Evolutionary conservation across 2,329 filamentous ascomycete genomes (phyloP), one percentile per base, ranked within the genome.

Genomic region (Fusarium tjaetaba): DNA sequence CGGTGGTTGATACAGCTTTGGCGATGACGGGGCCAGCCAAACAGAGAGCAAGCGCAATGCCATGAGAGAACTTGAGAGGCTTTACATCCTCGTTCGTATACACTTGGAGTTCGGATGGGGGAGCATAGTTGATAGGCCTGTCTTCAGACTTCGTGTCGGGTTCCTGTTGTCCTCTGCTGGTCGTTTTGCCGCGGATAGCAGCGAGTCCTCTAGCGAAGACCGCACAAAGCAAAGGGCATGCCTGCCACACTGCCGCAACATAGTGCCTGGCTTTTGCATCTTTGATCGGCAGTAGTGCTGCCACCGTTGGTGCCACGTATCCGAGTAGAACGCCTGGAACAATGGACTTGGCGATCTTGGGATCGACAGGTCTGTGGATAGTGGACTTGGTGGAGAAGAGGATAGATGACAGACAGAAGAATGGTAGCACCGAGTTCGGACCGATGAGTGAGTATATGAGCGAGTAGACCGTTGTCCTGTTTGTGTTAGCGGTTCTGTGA

Each of bases 141-240:
- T 53, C 14, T 2, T 53, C 7, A 10, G 1, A 2, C 13, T 53
- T 53, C 1, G 14, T 22, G 1, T 53, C 20, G 2, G 14, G 10
- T 53, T 53, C 24, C 10, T 0, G 2, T 2, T 11, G 5, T 28
- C 10, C 14, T 6, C 6, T 16, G 0, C 6, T n/a, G 13, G 10
- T 1, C 3, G 3, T 4, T 24, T 11, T 26, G 14, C 3, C 1
- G 2, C 18, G 18, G 13, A 28, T 7, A 22, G 24, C 7, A 22
- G 34, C 34, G 0, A 53, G 18, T 13, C 51, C 51, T 18, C n/a
- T 22, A 5, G 51, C 7, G 10, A 53, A 38, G 3, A 4, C 14
- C 1, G 14, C 4, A 10, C 34, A 28, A n/a, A 53, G 34, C 0
- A 53, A 16, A 13, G 34, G 51, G 11, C n/a, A 38, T 14, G 34